Base-by-base conservation (phyloP, 306 rosid species). In the Vicia sativa region DNA sequence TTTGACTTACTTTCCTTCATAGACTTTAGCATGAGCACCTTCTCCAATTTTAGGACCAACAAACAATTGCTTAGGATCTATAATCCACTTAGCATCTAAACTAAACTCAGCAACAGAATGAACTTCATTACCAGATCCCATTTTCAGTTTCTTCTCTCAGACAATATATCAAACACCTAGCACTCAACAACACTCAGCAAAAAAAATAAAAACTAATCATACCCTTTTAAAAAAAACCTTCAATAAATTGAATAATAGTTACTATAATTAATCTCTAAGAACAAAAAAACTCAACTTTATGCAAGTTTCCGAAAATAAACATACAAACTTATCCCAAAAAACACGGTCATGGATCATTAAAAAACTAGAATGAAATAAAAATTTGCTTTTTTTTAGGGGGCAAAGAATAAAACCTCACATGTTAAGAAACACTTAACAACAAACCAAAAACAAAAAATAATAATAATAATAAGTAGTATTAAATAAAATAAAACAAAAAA, bases 1-100 rank as follows among this genome's bases (percentile, higher is more conserved):
- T 77, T 79, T 84, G 89, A 92, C 98, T 87, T 86, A 92, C 98
- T 92, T 88, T 86, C 98, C 98, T 70, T 92, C 92, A 70, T 87
- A 92, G 62, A 87, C 96, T 78, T 87, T 92, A 72, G 96, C 96
- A 81, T 86, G 98, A 1, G 91, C 98, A 66, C 96, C 98, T 71
- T 89, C 96, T 53, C 98, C 96, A 80, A 92, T 87, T 78, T 83
- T 87, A 4, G 96, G 98, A 0, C 98, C 98, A 81, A 92, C 90
- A 74, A 92, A 90, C 48, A 92, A 84, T 55, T 80, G 90, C 34
- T 84, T 92, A 11, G 98, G 98, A 89, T 89, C 96, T 62, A 89
- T 78, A 52, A 84, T 62, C 98, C 98, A 89, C 79, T 90, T 84
- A 52, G 89, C 76, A 70, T 90, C 95, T 41, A 90, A 85, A 77